A percentile compares a stretch with the other conserved stretches of the same genome.
Evolutionary conservation across 2,329 filamentous ascomycete species (phyloP).

Genomic region (Zalaria obscura): DNA sequence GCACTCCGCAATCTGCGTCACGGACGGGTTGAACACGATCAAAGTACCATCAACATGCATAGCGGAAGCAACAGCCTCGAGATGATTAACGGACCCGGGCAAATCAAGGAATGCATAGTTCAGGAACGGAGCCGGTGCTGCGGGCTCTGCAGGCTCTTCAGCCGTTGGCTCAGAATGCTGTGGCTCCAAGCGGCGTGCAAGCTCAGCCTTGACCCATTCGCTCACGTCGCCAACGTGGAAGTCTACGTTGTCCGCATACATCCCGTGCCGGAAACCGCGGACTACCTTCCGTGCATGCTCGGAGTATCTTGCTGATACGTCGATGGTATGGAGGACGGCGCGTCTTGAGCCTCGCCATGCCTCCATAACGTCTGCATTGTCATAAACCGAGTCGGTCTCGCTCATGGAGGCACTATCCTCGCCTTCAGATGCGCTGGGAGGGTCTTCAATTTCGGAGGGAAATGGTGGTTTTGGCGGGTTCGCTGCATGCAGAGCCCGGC

Average conservation of each 20-base stretch:
- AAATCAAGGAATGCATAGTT: conserved; percentile 62
- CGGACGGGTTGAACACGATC: conserved; percentile 59
- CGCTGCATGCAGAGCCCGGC: conserved; percentile 60
- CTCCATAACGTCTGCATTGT: conserved; percentile 1
- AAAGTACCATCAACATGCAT: conserved; percentile 51
- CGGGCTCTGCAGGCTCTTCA: too few species aligned
- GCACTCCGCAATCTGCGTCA: conserved; percentile 62
- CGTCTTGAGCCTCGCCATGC: conserved; percentile 34
- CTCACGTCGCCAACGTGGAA: conserved; percentile 58
- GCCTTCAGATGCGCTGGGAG: conserved; percentile 13
- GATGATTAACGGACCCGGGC: conserved; percentile 43
- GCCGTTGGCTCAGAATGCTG: not conserved
- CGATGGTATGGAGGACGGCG: conserved; percentile 63
- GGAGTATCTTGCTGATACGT: conserved; percentile 48
- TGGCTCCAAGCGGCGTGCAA: conserved; percentile 21
- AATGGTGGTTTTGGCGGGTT: conserved; percentile 40
- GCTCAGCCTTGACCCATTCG: conserved; percentile 45
- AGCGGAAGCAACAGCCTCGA: conserved; percentile 38
- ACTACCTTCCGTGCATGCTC: conserved; percentile 51
- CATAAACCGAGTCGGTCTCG: conserved; percentile 11
- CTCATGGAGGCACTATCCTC: conserved; percentile 7
- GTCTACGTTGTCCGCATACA: conserved; percentile 57
- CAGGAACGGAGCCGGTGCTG: conserved; percentile 43
- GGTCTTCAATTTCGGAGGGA: conserved; percentile 21
- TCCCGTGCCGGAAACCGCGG: conserved; percentile 50